A percentile compares a stretch with the other conserved stretches of the same genome.
Evolutionary conservation across 75 land plant genomes (phyloP).

Genomic region (Picea glauca): DNA sequence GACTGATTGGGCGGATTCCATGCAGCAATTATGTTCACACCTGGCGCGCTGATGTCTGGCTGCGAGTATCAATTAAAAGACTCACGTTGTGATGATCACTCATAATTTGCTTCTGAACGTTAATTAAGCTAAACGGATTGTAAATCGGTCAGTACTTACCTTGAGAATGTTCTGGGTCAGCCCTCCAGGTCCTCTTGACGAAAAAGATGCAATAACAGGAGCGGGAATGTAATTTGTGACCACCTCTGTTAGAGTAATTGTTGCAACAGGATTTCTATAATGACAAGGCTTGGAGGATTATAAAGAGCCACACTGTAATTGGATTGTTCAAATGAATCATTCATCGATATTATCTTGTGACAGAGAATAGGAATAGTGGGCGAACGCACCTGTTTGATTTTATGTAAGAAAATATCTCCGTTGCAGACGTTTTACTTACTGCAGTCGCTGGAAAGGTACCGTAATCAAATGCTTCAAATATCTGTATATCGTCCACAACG

Average conservation of each 20-base stretch:
- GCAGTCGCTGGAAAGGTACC: conserved; percentile 33
- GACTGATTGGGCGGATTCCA: conserved; percentile 11
- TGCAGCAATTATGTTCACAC: conserved; percentile 53
- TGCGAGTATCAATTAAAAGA: conserved; percentile 16
- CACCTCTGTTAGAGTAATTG: conserved; percentile 42
- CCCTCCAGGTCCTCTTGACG: conserved; percentile 66
- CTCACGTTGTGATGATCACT: too few relatives aligned
- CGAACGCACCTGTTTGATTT: conserved; percentile 39
- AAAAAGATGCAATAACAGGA: conserved; percentile 63
- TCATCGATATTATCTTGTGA: too few relatives aligned
- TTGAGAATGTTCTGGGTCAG: conserved; percentile 55
- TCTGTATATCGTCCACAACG: conserved; percentile 30
- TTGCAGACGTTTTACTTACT: conserved; percentile 26
- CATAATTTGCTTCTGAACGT: too few relatives aligned
- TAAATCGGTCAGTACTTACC: conserved; percentile 18
- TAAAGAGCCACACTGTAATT: too few relatives aligned
- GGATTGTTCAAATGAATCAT: too few relatives aligned
- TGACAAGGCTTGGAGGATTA: not conserved
- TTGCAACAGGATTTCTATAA: conserved; percentile 52
- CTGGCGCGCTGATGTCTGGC: conserved; percentile 75
- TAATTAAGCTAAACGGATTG: too few relatives aligned
- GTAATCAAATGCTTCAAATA: conserved; percentile 21
- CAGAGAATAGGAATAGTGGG: too few relatives aligned
- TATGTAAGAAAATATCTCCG: conserved; percentile 42
- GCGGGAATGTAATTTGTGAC: conserved; percentile 50